These are phyloP conservation scores for Amanita pseudoporphyria DNA, from an alignment of 768 basidiomycete species.

Conservation along the genomic window DNA sequence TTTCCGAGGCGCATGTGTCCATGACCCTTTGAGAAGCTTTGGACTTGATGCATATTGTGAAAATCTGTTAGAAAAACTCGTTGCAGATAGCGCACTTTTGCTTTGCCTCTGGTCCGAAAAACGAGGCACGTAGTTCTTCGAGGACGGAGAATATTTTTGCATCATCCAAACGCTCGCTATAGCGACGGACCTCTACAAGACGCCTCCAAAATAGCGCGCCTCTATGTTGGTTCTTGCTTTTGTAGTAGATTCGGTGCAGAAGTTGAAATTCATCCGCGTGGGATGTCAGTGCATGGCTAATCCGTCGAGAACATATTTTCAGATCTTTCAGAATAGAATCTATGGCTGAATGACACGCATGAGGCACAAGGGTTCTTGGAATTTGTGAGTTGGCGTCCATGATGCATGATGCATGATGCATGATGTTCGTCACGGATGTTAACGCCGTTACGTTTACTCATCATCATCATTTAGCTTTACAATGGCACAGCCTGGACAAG, in stretches of 20 bases:
- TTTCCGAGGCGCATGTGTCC: constrained; percentile 49
- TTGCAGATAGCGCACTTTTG: constrained; percentile 25
- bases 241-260: constrained; percentile 65
- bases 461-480: neutral
- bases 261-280: constrained; percentile 46
- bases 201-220: constrained; percentile 63
- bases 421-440: too few species aligned
- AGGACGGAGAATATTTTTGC: constrained; percentile 22
- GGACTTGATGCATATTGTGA: constrained; percentile 23
- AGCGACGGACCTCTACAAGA: constrained; percentile 49
- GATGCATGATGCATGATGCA: constrained; percentile 4
- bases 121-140: constrained; percentile 36
- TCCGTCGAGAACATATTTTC: constrained; percentile 42
- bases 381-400: constrained; percentile 8
- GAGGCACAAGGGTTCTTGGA: constrained; percentile 19
- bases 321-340: constrained; percentile 55
- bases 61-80: neutral
- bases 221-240: constrained; percentile 72
- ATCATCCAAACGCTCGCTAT: constrained; percentile 27
- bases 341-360: constrained; percentile 27
- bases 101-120: constrained; percentile 32
- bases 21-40: constrained; percentile 47
- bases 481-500: constrained; percentile 61
- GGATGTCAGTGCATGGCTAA: constrained; percentile 32
- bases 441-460: neutral